Percentiles rank a stretch among this genome's conserved stretches.
Conservation (phyloP, 768 basidiomycete species). For the Auricularia cornea region DNA sequence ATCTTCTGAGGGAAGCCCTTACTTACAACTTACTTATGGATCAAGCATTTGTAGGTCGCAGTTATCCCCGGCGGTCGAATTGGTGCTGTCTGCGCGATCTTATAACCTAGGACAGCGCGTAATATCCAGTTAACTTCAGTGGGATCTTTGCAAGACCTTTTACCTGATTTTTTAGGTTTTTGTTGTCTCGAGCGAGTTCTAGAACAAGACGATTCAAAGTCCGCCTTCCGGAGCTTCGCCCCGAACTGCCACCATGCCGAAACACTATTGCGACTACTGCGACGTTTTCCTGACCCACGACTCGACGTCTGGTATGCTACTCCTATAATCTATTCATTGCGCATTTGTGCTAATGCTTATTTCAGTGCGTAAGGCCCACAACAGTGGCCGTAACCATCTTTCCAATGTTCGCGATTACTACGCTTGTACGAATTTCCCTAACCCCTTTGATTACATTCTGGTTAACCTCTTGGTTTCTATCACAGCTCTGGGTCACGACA, state of each 20-base stretch:
- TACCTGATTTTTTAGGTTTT: no score
- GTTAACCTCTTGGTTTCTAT: slow-evolving; percentile 1
- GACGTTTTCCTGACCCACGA: slow-evolving; percentile 94
- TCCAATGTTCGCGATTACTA: slow-evolving; percentile 97
- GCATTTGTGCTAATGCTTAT: slow-evolving; percentile 9
- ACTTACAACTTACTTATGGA: no score
- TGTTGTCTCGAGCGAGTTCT: no score
- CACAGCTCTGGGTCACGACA: slow-evolving; percentile 63
- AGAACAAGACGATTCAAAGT: neutral
- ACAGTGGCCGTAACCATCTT: slow-evolving; percentile 94
- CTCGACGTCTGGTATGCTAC: slow-evolving; percentile 69
- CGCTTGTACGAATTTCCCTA: slow-evolving; percentile 55
- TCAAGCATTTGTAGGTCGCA: no score
- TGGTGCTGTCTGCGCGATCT: no score
- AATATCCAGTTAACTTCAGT: no score
- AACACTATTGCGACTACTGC: slow-evolving; percentile 92
- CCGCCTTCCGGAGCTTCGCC: neutral
- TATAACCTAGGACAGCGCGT: no score
- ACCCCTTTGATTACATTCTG: neutral
- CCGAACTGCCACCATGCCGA: slow-evolving; percentile 33
- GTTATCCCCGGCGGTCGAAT: no score
- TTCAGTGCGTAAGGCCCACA: slow-evolving; percentile 99
- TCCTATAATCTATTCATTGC: neutral
- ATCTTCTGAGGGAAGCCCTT: no score
- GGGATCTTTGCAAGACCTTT: no score